Evolutionary conservation across 2,329 filamentous ascomycete species (phyloP).

Genomic region (Lomentospora prolificans): DNA sequence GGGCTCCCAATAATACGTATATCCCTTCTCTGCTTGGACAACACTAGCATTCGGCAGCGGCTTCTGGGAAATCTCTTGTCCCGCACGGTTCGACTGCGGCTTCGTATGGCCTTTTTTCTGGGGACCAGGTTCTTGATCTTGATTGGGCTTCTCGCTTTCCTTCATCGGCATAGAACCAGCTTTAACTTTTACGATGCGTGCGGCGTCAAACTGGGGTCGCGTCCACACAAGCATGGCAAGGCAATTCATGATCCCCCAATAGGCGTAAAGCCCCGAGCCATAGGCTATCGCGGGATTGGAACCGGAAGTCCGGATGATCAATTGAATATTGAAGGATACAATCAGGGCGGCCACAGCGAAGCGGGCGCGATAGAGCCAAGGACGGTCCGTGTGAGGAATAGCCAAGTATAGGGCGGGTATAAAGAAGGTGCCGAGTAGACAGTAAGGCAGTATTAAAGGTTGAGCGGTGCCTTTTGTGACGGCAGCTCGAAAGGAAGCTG

Average conservation of each 20-base stretch:
- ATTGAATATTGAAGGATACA: conserved; percentile 31
- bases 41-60: background rate
- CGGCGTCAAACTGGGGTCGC: conserved; percentile 46
- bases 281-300: conserved; percentile 42
- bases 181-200: conserved; percentile 33
- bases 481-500: conserved; percentile 24
- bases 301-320: conserved; percentile 35
- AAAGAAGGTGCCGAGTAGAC: conserved; percentile 35
- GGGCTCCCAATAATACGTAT: conserved; percentile 50
- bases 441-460: conserved; percentile 44
- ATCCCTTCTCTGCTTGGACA: conserved; percentile 17
- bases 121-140: background rate
- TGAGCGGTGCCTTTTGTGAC: conserved; percentile 27
- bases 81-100: background rate
- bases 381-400: conserved; percentile 40
- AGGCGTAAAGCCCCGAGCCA: conserved; percentile 35
- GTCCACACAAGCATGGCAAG: conserved; percentile 42
- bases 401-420: conserved; percentile 45
- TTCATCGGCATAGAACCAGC: conserved; percentile 12
- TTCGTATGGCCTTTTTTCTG: background rate
- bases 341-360: conserved; percentile 39
- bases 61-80: background rate
- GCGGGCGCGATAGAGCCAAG: conserved; percentile 37
- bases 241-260: conserved; percentile 41
- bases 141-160: background rate